Evolutionary conservation across 192 early-diverging fungal genomes (phyloP), one percentile per base, ranked within the genome.

Genomic region (Chytriomyces confervae): DNA sequence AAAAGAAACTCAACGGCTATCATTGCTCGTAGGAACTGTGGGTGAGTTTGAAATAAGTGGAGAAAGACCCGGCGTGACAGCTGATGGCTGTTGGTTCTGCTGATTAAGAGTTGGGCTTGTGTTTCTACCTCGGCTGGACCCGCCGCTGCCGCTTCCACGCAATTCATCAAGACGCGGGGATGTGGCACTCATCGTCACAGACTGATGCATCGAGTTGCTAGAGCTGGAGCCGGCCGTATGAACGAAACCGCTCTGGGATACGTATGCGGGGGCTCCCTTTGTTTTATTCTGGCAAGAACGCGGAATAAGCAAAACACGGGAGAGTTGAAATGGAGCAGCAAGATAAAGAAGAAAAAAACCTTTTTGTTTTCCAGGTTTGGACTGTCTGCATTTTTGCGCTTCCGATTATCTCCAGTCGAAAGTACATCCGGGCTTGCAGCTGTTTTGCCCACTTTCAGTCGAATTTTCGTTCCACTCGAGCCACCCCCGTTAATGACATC

Each of bases 81-180:
- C 69, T 4, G 50, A 36, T 2, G 36, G 36, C 36, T 36, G 36
- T 36, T 2, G 4, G 4, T 4, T 36, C 36, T 36, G 47, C 20
- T 43, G 9, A 7, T 29, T 24, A 5, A 70, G 9, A 27, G 11
- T 70, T 43, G 69, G 69, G 45, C 69, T 70, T 43, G 69, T 47
- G n/a, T 18, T 50, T 43, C 45, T 63, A 2, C 44, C 36, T 29
- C 45, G 61, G 53, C 53, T 57, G 3, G 53, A 57, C 3, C 53
- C 53, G 24, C 24, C 24, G 24, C 24, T 27, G 24, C 18, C 23
- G 27, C 72, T 51, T 4, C 69, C 69, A 20, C 69, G 72, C 43
- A 74, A 49, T 45, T 74, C 72, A 7, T 74, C 72, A 11, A 74
- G n/a, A 11, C 72, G 57, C n/a, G 72, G 72, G 62, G 51, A 61